Percentiles rank a stretch among this genome's conserved stretches.
Evolutionary conservation across 2,329 filamentous ascomycete genomes (phyloP).

Genomic region (Cyphellophora attinorum): DNA sequence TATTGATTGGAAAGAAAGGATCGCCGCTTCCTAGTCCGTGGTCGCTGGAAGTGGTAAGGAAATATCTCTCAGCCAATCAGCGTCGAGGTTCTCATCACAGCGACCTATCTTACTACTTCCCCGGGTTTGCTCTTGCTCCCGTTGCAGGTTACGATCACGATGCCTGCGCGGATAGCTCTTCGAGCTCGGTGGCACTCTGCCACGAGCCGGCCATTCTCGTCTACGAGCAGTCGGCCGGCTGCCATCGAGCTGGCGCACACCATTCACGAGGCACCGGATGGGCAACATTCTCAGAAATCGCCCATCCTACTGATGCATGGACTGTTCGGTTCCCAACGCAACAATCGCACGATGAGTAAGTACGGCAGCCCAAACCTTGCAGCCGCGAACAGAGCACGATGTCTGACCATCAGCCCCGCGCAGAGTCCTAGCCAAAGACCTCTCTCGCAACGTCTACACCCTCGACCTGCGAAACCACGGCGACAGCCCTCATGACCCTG

Average conservation of each 20-base stretch:
- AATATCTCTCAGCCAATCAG: no score
- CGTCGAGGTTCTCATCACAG: no score
- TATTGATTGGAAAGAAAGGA: no score
- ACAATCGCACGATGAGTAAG: conserved; percentile 92
- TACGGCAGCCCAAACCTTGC: conserved; percentile 36
- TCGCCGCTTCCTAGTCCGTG: no score
- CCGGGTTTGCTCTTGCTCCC: no score
- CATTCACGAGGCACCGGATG: conserved; percentile 14
- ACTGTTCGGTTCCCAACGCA: conserved; percentile 77
- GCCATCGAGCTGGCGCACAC: conserved; percentile 17
- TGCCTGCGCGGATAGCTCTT: not conserved
- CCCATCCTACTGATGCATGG: conserved; percentile 88
- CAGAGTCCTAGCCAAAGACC: conserved; percentile 70
- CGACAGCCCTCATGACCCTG: conserved; percentile 66
- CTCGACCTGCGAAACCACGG: conserved; percentile 90
- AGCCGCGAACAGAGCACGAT: no score
- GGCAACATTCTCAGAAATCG: conserved; percentile 21
- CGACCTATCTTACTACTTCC: no score
- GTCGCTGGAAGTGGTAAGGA: no score
- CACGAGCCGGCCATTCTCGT: conserved; percentile 11
- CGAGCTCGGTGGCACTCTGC: not conserved
- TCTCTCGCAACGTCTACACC: conserved; percentile 72
- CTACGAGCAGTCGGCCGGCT: conserved; percentile 3
- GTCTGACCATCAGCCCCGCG: conserved; percentile 1
- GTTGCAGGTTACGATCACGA: no score